These are phyloP conservation scores for Lactifluus pinguis DNA, from an alignment of 768 basidiomycete species.

Conservation along the genomic window DNA sequence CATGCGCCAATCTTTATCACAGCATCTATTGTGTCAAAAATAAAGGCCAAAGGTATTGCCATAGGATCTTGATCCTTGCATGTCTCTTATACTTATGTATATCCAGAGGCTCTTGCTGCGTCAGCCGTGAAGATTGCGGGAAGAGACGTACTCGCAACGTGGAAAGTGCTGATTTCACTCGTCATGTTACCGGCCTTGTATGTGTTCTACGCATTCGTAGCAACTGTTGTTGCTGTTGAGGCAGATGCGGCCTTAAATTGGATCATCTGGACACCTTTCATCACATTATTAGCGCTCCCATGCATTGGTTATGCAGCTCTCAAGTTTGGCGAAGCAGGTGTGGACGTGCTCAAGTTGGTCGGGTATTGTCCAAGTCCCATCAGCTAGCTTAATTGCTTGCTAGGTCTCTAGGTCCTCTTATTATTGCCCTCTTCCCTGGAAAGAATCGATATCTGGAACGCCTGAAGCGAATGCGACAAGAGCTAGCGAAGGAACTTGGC, in stretches of 20 bases:
- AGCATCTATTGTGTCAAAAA: slow-evolving; percentile 76
- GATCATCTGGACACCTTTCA: slow-evolving; percentile 65
- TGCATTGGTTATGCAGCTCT: slow-evolving; percentile 87
- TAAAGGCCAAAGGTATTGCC: slow-evolving; percentile 72
- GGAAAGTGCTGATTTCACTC: slow-evolving; percentile 92
- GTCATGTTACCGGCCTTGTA: slow-evolving; percentile 83
- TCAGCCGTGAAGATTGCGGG: slow-evolving; percentile 92
- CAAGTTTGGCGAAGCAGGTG: slow-evolving; percentile 95
- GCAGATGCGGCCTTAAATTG: slow-evolving; percentile 52
- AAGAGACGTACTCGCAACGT: slow-evolving; percentile 88
- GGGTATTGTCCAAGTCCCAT: background rate
- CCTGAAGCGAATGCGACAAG: slow-evolving; percentile 60
- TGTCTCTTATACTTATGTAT: background rate
- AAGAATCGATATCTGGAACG: slow-evolving; percentile 73
- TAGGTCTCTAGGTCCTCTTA: slow-evolving; percentile 85
- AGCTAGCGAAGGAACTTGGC: slow-evolving; percentile 74
- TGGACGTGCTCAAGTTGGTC: slow-evolving; percentile 90
- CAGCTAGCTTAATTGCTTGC: slow-evolving; percentile 2
- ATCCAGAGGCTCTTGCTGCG: slow-evolving; percentile 84
- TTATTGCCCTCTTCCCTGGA: slow-evolving; percentile 80
- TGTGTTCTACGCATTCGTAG: slow-evolving; percentile 69
- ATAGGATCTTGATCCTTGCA: background rate
- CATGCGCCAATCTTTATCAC: slow-evolving; percentile 90
- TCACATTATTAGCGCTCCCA: slow-evolving; percentile 64
- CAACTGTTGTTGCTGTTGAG: slow-evolving; percentile 65